Conservation (phyloP, 2,329 filamentous ascomycete genomes). For the Calonectria ilicicola region DNA sequence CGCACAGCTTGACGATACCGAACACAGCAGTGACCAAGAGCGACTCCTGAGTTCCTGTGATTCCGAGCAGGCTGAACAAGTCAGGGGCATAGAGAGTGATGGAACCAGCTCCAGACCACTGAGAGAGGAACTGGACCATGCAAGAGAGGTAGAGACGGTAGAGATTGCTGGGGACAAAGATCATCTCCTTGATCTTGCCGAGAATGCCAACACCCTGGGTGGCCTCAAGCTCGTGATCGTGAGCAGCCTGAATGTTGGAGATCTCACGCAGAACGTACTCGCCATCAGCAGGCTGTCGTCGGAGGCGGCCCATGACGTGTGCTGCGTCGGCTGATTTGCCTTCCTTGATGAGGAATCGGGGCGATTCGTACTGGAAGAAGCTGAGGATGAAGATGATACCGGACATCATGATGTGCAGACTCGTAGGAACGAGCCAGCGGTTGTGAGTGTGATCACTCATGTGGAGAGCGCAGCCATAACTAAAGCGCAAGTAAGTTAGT, state of each 20-base stretch:
- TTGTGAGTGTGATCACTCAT: slow-evolving; percentile 59
- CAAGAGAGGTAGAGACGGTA: slow-evolving; percentile 79
- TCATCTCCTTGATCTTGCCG: slow-evolving; percentile 76
- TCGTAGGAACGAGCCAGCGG: slow-evolving; percentile 76
- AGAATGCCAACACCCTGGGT: slow-evolving; percentile 73
- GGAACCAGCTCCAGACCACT: slow-evolving; percentile 79
- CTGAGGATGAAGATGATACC: slow-evolving; percentile 77
- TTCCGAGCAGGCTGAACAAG: slow-evolving; percentile 79
- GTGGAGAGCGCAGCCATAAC: slow-evolving; percentile 69
- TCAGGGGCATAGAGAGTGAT: slow-evolving; percentile 84
- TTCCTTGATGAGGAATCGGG: slow-evolving; percentile 76
- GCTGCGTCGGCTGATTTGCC: slow-evolving; percentile 70
- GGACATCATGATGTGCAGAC: slow-evolving; percentile 82
- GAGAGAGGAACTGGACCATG: slow-evolving; percentile 77
- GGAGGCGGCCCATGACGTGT: slow-evolving; percentile 67
- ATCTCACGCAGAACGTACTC: slow-evolving; percentile 73
- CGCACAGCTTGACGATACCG: slow-evolving; percentile 78
- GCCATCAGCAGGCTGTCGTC: slow-evolving; percentile 69
- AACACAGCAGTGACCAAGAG: slow-evolving; percentile 82
- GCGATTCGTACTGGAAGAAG: slow-evolving; percentile 77
- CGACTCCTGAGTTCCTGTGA: slow-evolving; percentile 74
- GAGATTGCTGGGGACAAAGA: slow-evolving; percentile 75
- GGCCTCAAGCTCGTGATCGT: slow-evolving; percentile 79
- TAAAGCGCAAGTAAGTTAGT: slow-evolving; percentile 49
- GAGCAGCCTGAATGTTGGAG: slow-evolving; percentile 71